These are phyloP conservation scores for Candida nitratophila DNA, from an alignment of 805 yeast genomes.

Conservation along the genomic window DNA sequence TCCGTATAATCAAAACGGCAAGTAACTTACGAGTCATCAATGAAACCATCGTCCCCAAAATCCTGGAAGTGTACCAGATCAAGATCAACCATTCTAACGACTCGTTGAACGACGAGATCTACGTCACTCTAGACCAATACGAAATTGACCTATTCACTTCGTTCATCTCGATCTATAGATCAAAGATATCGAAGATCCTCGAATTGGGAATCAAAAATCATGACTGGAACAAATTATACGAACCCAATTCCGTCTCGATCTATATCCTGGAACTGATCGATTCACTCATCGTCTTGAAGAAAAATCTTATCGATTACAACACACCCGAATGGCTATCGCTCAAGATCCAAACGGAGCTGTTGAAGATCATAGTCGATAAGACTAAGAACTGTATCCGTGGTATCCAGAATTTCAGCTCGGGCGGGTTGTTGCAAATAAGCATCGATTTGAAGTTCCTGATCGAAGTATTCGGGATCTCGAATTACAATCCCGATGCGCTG, in stretches of 20 bases:
- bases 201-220: slow-evolving; percentile 31
- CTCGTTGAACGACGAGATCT: slow-evolving; percentile 37
- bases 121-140: slow-evolving; percentile 36
- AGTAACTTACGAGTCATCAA: slow-evolving; percentile 47
- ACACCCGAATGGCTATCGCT: slow-evolving; percentile 12
- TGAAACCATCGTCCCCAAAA: slow-evolving; percentile 37
- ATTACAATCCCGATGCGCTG: not conserved
- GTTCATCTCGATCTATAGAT: slow-evolving; percentile 43
- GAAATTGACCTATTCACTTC: slow-evolving; percentile 49
- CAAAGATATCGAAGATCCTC: slow-evolving; percentile 31
- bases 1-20: slow-evolving; percentile 30
- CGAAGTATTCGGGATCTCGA: slow-evolving; percentile 10
- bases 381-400: slow-evolving; percentile 14
- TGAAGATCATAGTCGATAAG: slow-evolving; percentile 15
- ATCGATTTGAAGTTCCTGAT: slow-evolving; percentile 18
- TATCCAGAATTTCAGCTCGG: slow-evolving; percentile 17
- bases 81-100: slow-evolving; percentile 39
- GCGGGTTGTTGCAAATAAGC: slow-evolving; percentile 16
- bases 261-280: slow-evolving; percentile 19
- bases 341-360: slow-evolving; percentile 16
- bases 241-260: slow-evolving; percentile 8
- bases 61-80: slow-evolving; percentile 44
- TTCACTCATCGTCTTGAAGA: slow-evolving; percentile 18
- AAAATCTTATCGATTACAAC: slow-evolving; percentile 15
- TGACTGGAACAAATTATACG: slow-evolving; percentile 31